A percentile compares a stretch with the other conserved stretches of the same genome.
These are phyloP conservation scores for Trichoderma afroharzianum DNA, from an alignment of 2,329 filamentous ascomycete genomes.

Conservation along the genomic window DNA sequence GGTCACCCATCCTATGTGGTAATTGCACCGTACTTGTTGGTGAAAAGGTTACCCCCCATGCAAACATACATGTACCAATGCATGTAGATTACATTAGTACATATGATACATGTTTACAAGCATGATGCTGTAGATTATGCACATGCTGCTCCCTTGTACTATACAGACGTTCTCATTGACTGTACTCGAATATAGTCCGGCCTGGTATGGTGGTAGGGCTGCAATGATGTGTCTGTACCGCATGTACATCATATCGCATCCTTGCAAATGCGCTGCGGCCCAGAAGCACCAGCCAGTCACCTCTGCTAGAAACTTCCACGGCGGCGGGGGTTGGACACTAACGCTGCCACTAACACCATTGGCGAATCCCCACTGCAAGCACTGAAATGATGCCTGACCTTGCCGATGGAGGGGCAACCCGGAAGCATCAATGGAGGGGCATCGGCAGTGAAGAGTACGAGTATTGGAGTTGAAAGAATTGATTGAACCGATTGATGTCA, in stretches of 20 bases:
- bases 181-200: too few relatives aligned
- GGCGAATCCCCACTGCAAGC: neutral
- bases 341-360: neutral
- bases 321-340: neutral
- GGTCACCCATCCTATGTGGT: neutral
- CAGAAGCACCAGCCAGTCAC: constrained; percentile 3
- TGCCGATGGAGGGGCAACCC: neutral
- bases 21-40: neutral
- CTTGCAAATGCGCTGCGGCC: constrained; percentile 12
- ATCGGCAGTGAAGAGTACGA: too few relatives aligned
- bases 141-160: neutral
- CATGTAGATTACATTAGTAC: neutral
- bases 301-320: constrained; percentile 19
- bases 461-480: too few relatives aligned
- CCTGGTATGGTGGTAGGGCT: neutral
- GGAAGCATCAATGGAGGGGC: neutral
- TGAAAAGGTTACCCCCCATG: neutral
- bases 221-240: neutral
- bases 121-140: neutral
- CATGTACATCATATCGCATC: neutral
- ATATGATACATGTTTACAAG: neutral
- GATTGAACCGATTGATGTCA: neutral
- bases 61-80: neutral
- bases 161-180: neutral
- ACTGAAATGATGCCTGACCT: neutral